Percentiles rank a stretch among this genome's conserved stretches.
Evolutionary conservation across 164 flowering plant genomes (phyloP).

Genomic region (Liriodendron chinense): DNA sequence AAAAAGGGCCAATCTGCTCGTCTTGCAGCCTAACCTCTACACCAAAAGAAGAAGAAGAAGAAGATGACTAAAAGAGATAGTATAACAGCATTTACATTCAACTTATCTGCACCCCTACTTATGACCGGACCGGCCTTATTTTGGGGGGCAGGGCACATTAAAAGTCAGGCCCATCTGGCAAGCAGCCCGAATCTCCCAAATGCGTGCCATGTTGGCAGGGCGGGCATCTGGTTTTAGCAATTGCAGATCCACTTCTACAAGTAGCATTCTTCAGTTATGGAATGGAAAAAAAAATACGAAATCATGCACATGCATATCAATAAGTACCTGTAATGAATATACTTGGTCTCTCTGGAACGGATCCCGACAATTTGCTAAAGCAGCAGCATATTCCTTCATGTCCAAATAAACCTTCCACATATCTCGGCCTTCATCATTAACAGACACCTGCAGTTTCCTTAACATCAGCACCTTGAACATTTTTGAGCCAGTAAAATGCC

Average conservation of each 20-base stretch:
- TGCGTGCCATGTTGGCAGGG: background rate
- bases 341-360: constrained; percentile 95
- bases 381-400: constrained; percentile 83
- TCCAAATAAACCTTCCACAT: constrained; percentile 99
- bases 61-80: too few species aligned
- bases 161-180: background rate
- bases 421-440: constrained; percentile 94
- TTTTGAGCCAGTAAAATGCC: too few species aligned
- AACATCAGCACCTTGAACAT: constrained; percentile 16
- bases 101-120: too few species aligned
- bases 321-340: constrained; percentile 73
- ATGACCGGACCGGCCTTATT: too few species aligned
- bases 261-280: background rate
- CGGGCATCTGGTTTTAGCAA: background rate
- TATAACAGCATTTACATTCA: too few species aligned
- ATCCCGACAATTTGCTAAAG: constrained; percentile 85
- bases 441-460: constrained; percentile 64
- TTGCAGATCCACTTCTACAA: background rate
- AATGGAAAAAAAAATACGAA: background rate
- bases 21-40: too few species aligned
- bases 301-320: background rate
- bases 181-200: background rate
- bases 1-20: too few species aligned
- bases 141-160: too few species aligned
- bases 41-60: too few species aligned